These are phyloP conservation scores for Crucihimalaya himalaica DNA, from an alignment of 345 rosid genomes.

Conservation along the genomic window DNA sequence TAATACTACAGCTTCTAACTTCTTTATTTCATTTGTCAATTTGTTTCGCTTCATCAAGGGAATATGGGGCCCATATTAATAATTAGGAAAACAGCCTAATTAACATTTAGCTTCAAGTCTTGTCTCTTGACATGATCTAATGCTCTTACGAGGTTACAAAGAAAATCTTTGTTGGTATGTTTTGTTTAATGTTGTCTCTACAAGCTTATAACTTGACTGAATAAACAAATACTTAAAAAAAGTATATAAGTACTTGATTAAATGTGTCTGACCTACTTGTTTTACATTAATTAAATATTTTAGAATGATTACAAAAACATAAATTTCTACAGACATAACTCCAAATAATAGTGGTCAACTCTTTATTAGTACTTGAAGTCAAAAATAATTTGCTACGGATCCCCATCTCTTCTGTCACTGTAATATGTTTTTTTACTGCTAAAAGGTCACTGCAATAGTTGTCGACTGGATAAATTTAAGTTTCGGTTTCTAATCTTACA, in stretches of 20 bases:
- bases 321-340: neutral
- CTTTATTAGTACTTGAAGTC: conserved; percentile 2
- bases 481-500: neutral
- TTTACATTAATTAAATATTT: conserved; percentile 17
- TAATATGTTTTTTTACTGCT: no score
- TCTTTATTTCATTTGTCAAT: conserved; percentile 16
- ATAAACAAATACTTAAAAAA: conserved; percentile 26
- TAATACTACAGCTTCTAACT: neutral
- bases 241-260: conserved; percentile 22
- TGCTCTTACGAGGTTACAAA: conserved; percentile 45
- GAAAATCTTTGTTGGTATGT: conserved; percentile 42
- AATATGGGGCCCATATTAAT: conserved; percentile 32
- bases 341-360: conserved; percentile 8
- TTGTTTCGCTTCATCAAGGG: conserved; percentile 29
- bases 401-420: neutral
- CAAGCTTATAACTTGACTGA: conserved; percentile 22
- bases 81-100: conserved; percentile 22
- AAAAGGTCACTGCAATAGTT: neutral
- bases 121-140: conserved; percentile 42
- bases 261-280: conserved; percentile 28
- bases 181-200: conserved; percentile 41
- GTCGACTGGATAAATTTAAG: no score
- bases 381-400: neutral
- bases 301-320: conserved; percentile 11
- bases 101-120: conserved; percentile 33